Evolutionary conservation across 352 stramenopile genomes (phyloP).

Genomic region (Pythium sukuiense): DNA sequence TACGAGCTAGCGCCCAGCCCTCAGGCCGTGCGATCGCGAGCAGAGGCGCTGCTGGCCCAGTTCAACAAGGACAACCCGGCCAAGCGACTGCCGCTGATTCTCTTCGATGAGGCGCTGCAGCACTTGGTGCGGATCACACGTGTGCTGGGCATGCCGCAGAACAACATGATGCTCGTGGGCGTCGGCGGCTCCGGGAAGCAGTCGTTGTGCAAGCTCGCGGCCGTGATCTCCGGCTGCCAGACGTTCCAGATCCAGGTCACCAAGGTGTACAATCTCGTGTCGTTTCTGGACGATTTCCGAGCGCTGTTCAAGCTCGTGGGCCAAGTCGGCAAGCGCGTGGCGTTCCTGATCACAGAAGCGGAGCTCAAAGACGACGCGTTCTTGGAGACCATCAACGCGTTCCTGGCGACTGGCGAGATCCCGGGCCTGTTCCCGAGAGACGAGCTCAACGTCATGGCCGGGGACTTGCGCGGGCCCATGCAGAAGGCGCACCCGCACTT

Average conservation of each 20-base stretch:
- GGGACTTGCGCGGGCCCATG: constrained; percentile 73
- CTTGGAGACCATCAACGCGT: constrained; percentile 87
- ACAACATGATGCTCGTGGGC: constrained; percentile 91
- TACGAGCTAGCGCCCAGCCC: constrained; percentile 75
- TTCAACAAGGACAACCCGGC: constrained; percentile 86
- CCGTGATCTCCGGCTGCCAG: constrained; percentile 73
- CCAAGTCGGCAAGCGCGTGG: constrained; percentile 72
- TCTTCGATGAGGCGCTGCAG: constrained; percentile 90
- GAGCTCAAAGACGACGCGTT: constrained; percentile 92
- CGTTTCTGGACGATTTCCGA: constrained; percentile 88
- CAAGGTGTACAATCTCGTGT: constrained; percentile 83
- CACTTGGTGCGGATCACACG: constrained; percentile 86
- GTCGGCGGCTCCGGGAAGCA: constrained; percentile 90
- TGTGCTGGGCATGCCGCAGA: constrained; percentile 76
- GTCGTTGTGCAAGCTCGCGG: constrained; percentile 73
- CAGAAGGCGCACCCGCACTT: constrained; percentile 65
- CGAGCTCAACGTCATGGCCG: constrained; percentile 83
- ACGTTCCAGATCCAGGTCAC: constrained; percentile 88
- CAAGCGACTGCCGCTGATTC: constrained; percentile 72
- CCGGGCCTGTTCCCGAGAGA: constrained; percentile 88
- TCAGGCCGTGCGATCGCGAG: constrained; percentile 42
- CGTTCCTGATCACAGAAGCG: constrained; percentile 87
- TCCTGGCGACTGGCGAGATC: constrained; percentile 86
- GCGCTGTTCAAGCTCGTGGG: constrained; percentile 83
- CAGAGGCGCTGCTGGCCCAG: constrained; percentile 61